Evolutionary conservation across 2,329 filamentous ascomycete genomes (phyloP).

Genomic region (Torrubiellomyces zombiae): DNA sequence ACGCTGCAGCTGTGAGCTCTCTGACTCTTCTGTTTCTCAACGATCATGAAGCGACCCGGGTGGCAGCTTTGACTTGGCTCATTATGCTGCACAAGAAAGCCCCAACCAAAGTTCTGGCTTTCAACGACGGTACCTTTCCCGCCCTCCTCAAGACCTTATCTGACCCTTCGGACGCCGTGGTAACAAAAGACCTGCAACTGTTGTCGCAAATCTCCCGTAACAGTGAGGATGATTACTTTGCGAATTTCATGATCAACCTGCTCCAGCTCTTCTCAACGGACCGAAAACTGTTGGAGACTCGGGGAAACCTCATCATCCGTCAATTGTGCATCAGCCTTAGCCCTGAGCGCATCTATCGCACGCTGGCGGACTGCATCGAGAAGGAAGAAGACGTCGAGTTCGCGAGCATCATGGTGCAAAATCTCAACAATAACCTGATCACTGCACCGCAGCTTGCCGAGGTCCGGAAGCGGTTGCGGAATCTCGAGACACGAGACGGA

Average conservation of each 20-base stretch:
- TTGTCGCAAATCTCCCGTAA: slow-evolving; percentile 92
- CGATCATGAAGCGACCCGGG: slow-evolving; percentile 88
- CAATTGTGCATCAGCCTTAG: slow-evolving; percentile 87
- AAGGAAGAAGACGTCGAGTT: slow-evolving; percentile 98
- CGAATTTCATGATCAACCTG: slow-evolving; percentile 94
- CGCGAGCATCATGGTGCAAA: slow-evolving; percentile 98
- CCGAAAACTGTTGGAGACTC: slow-evolving; percentile 71
- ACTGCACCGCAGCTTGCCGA: slow-evolving; percentile 90
- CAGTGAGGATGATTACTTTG: slow-evolving; percentile 94
- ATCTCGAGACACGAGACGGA: slow-evolving; percentile 84
- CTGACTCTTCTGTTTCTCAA: slow-evolving; percentile 88
- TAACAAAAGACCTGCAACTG: slow-evolving; percentile 83
- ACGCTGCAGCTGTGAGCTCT: slow-evolving; percentile 84
- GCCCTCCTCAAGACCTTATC: slow-evolving; percentile 91
- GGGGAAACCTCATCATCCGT: slow-evolving; percentile 90
- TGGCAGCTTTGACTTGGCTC: slow-evolving; percentile 86
- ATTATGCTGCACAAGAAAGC: slow-evolving; percentile 97
- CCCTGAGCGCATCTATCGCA: slow-evolving; percentile 88
- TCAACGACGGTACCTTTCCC: slow-evolving; percentile 94
- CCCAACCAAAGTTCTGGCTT: slow-evolving; percentile 79
- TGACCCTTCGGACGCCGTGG: slow-evolving; percentile 86
- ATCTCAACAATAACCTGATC: slow-evolving; percentile 96
- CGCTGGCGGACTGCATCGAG: slow-evolving; percentile 88
- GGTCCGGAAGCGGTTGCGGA: slow-evolving; percentile 74
- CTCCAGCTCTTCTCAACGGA: slow-evolving; percentile 93